Evolutionary conservation across 139 green algal genomes (phyloP), one percentile per base, ranked within the genome.

Genomic region (Chlamydomonas sp.): DNA sequence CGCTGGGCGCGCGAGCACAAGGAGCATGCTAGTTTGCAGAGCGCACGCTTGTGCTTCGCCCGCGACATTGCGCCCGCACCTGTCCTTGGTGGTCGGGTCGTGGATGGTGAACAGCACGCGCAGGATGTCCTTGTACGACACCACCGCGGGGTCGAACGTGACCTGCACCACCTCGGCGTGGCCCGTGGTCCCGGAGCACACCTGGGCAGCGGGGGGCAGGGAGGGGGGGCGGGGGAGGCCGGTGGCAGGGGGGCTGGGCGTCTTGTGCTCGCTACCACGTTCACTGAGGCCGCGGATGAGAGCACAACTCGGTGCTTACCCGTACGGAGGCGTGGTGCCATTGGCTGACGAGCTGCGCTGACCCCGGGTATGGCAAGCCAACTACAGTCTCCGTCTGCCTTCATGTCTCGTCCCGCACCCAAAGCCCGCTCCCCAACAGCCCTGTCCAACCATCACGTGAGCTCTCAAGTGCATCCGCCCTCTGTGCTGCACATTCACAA

Each of bases 81-180:
- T 91, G 93, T 96, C 83, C 67, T 90, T 87, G 5, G 87, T 92
- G 57, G 90, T 94, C 17, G 94, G 91, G 87, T 97, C 92, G 77
- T 96, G 94, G 49, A 93, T 75, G 4, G 80, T 90, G 75, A 93
- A 95, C 88, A 95, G 94, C 15, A 94, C 85, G 5, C 91, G 9
- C 62, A 96, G 85, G 63, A 92, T 86, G 9, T 89, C 78, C 78
- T 85, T 84, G 74, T 93, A 92, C n/a, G 74, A 83, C 18, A 95
- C 76, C 14, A 90, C 18, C 0, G 83, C n/a, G 4, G 91, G 90
- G 77, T 96, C 93, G 81, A 90, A 96, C 71, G 85, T 90, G 61
- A 93, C 77, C 79, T 91, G 82, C 12, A 96, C 87, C n/a, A 93
- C 92, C 90, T 97, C 94, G 4, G 93, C 90, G 86, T 95, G 94